Conservation (phyloP, 2,329 filamentous ascomycete species). For the Chrysoporthe cubensis region DNA sequence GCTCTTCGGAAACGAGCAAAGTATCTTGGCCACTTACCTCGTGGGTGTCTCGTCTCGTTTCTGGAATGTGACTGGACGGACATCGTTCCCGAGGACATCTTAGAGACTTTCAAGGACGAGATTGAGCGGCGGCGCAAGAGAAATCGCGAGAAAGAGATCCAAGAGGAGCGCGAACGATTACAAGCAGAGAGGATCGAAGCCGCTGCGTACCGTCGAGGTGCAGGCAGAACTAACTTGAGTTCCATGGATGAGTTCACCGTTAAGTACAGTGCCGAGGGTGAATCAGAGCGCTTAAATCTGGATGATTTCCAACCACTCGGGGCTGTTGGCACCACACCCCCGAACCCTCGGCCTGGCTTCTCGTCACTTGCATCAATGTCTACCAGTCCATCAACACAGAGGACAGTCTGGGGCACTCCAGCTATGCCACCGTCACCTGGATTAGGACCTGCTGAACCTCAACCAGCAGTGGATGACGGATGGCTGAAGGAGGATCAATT, state of each 20-base stretch:
- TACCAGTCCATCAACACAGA: slow-evolving; percentile 74
- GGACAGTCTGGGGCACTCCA: slow-evolving; percentile 92
- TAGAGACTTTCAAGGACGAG: slow-evolving; percentile 77
- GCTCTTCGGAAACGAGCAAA: slow-evolving; percentile 81
- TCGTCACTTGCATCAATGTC: slow-evolving; percentile 75
- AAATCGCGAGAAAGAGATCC: slow-evolving; percentile 80
- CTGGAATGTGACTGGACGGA: slow-evolving; percentile 96
- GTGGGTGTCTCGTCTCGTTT: slow-evolving; percentile 89
- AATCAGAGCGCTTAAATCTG: slow-evolving; percentile 45
- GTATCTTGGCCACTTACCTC: slow-evolving; percentile 83
- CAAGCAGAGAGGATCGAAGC: slow-evolving; percentile 82
- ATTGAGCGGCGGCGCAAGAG: slow-evolving; percentile 76
- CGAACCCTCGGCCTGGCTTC: slow-evolving; percentile 64
- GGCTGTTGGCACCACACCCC: slow-evolving; percentile 55
- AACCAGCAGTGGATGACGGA: slow-evolving; percentile 64
- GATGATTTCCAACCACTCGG: slow-evolving; percentile 70
- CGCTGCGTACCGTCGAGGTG: slow-evolving; percentile 63
- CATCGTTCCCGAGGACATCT: slow-evolving; percentile 73
- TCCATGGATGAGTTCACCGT: slow-evolving; percentile 44
- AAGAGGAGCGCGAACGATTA: slow-evolving; percentile 83
- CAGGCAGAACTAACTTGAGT: slow-evolving; percentile 41
- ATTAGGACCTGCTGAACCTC: slow-evolving; percentile 48
- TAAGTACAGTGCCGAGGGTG: slow-evolving; percentile 38
- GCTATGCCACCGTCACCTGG: slow-evolving; percentile 63
- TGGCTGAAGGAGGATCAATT: slow-evolving; percentile 86